Evolutionary conservation across 2,329 filamentous ascomycete genomes (phyloP), one percentile per base, ranked within the genome.

Genomic region (Arthrobotrys iridis): DNA sequence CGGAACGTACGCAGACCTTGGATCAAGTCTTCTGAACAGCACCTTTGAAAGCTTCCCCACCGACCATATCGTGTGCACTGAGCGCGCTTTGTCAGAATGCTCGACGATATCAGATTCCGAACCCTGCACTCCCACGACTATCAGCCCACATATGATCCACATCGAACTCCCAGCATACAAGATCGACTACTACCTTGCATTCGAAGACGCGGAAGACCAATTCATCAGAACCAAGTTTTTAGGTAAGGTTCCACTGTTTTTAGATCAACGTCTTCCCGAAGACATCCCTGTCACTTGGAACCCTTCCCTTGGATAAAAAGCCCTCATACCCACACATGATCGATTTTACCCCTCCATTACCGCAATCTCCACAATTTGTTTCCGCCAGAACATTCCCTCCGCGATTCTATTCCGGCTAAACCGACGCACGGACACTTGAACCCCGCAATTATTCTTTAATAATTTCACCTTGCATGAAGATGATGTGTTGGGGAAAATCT

Each of bases 151-250:
- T 15, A 57, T 75, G 57, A 75, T 75, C 50, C 71, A 75, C 30
- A 75, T 75, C 63, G 71, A 75, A 35, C 63, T 75, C 18, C 71
- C 71, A 63, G 71, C 71, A 26, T 67, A 68, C 63, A 68, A 63
- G 35, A 63, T 64, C 63, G 71, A 67, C 71, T 67, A 75, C 45
- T 75, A 75, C 48, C 48, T 68, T 33, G 30, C 63, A 45, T 58
- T 68, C 40, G 46, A 75, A 30, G 63, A 75, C n/a, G 57, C 63
- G 28, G 63, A 75, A 41, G 62, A 74, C 45, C 46, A 75, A 20
- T 43, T 58, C 40, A 75, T 75, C 48, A 67, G 71, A 59, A 68
- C 71, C 55, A 66, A 75, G 40, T 48, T 75, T 37, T 33, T 75
- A 67, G 71, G 71, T 75, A 75, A 37, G 71, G 33, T 43, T 48